A percentile compares a stretch with the other conserved stretches of the same genome.
Conservation (phyloP, 2,329 filamentous ascomycete genomes). For the Samsoniella hepiali region DNA sequence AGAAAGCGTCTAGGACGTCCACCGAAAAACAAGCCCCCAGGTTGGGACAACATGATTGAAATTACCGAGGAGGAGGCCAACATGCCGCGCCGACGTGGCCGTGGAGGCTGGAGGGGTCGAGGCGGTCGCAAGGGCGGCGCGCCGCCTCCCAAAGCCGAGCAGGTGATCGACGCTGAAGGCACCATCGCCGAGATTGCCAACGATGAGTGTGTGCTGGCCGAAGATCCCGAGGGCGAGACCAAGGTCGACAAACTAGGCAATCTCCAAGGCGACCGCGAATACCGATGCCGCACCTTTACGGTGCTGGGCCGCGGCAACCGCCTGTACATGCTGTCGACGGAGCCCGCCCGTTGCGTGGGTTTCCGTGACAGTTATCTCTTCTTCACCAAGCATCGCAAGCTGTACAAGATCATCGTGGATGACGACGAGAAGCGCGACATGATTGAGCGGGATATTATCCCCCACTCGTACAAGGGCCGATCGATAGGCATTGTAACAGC, state of each 20-base stretch:
- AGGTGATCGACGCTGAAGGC: slow-evolving; percentile 89
- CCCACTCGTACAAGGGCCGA: slow-evolving; percentile 96
- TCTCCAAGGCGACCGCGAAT: slow-evolving; percentile 80
- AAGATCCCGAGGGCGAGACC: slow-evolving; percentile 81
- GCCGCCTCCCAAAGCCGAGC: slow-evolving; percentile 71
- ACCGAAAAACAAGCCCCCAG: slow-evolving; percentile 77
- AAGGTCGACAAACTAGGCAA: slow-evolving; percentile 91
- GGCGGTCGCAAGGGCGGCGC: slow-evolving; percentile 67
- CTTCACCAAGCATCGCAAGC: slow-evolving; percentile 94
- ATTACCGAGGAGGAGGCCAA: slow-evolving; percentile 52
- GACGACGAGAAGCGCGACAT: slow-evolving; percentile 97
- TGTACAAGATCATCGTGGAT: slow-evolving; percentile 97
- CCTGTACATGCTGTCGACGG: slow-evolving; percentile 97
- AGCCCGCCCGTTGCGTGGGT: slow-evolving; percentile 92
- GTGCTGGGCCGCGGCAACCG: slow-evolving; percentile 78
- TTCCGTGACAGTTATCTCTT: slow-evolving; percentile 98
- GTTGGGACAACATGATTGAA: slow-evolving; percentile 67
- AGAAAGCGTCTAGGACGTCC: slow-evolving; percentile 80
- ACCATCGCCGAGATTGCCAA: slow-evolving; percentile 86
- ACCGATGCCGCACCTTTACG: slow-evolving; percentile 92
- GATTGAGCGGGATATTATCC: slow-evolving; percentile 92
- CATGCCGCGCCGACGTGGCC: slow-evolving; percentile 61
- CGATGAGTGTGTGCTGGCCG: slow-evolving; percentile 86
- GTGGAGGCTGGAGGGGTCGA: slow-evolving; percentile 67
- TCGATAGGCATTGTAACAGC: slow-evolving; percentile 96